Evolutionary conservation across 192 early-diverging fungal species (phyloP), one percentile per base, ranked within the genome.

Genomic region (Endogone sp.): DNA sequence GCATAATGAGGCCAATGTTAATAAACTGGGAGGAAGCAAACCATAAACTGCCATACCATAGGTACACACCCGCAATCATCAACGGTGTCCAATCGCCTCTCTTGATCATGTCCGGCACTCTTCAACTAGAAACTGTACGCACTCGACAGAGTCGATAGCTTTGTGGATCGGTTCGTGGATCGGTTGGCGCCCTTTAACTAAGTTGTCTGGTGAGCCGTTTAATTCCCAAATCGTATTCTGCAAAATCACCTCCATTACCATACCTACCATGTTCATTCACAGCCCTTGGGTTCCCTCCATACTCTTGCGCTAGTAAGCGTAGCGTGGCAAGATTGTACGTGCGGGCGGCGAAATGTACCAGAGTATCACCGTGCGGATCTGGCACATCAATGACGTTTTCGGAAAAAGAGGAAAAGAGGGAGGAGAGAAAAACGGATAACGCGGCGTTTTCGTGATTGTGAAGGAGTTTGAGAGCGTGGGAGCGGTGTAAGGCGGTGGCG

Each of bases 191-290:
- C 80, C 79, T 81, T 67, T 29, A 37, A 49, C 24, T 29, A 21
- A 30, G 20, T 2, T 27, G 62, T n/a, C n/a, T n/a, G n/a, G n/a
- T n/a, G n/a, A n/a, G n/a, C n/a, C n/a, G n/a, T n/a, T n/a, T n/a
- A n/a, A n/a, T n/a, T n/a, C n/a, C n/a, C n/a, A n/a, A n/a, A 56
- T 44, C 27, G 23, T 4, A 23, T 56, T 22, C 20, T 24, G 22
- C 56, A 29, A 63, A 22, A 44, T n/a, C n/a, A n/a, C n/a, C n/a
- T n/a, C n/a, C n/a, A n/a, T n/a, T n/a, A n/a, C n/a, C n/a, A 4
- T 75, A n/a, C n/a, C n/a, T n/a, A 81, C 79, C 80, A 65, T 79
- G 67, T 20, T 68, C 72, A 69, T 79, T 81, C n/a, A 76, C 63
- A 3, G 63, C 56, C 61, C 57, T 68, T 16, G 59, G 22, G 70